Evolutionary conservation across 2,329 filamentous ascomycete species (phyloP).

Genomic region (Fusarium torulosum): DNA sequence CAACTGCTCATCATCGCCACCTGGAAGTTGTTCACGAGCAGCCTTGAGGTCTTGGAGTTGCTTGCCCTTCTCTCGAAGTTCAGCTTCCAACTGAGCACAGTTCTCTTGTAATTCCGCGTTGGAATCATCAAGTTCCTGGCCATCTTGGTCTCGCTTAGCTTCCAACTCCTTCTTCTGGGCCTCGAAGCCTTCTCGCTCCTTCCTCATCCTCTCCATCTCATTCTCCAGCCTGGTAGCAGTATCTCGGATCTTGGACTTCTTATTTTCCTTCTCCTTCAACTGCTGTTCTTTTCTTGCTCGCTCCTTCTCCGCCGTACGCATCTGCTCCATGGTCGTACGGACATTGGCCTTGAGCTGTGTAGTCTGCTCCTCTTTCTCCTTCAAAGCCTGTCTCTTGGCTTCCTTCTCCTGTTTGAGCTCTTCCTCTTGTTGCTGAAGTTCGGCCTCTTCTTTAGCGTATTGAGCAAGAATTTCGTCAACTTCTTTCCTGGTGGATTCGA

Average conservation of each 20-base stretch:
- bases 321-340: conserved; percentile 82
- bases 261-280: conserved; percentile 75
- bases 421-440: conserved; percentile 73
- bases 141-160: conserved; percentile 64
- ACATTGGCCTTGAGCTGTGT: conserved; percentile 86
- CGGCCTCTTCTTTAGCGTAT: conserved; percentile 78
- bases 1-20: conserved; percentile 70
- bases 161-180: conserved; percentile 65
- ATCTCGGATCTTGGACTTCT: conserved; percentile 77
- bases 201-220: conserved; percentile 70
- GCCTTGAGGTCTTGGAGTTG: conserved; percentile 81
- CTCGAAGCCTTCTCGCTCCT: conserved; percentile 66
- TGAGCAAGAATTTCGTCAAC: conserved; percentile 82
- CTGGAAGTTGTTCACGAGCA: conserved; percentile 72
- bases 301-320: conserved; percentile 82
- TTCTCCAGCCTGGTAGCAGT: conserved; percentile 77
- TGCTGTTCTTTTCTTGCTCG: conserved; percentile 81
- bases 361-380: conserved; percentile 92
- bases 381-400: conserved; percentile 79
- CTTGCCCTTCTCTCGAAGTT: conserved; percentile 74
- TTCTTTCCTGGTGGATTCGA: conserved; percentile 84
- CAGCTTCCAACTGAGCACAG: conserved; percentile 74
- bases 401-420: conserved; percentile 83
- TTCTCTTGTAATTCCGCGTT: conserved; percentile 74
- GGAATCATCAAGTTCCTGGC: conserved; percentile 65